Evolutionary conservation across 164 flowering plant genomes (phyloP).

Genomic region (Stephania yunnanensis): DNA sequence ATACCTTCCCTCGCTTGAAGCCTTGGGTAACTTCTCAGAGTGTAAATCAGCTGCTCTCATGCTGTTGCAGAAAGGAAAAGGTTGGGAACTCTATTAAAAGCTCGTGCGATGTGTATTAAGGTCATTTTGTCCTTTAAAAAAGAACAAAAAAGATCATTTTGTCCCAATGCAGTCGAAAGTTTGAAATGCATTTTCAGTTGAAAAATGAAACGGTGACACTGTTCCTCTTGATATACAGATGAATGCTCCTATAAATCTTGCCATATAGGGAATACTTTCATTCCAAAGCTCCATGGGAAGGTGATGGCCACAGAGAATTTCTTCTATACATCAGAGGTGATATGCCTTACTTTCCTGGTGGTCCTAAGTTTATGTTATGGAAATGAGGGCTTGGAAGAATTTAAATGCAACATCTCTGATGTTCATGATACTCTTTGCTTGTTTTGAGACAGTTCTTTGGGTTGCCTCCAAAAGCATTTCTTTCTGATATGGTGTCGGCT

Average conservation of each 20-base stretch:
- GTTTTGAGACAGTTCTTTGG: conserved; percentile 63
- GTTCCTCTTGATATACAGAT: conserved; percentile 39
- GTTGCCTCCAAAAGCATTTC: conserved; percentile 43
- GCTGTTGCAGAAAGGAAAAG: conserved; percentile 76
- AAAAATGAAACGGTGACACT: background rate
- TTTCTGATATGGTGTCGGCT: conserved; percentile 59
- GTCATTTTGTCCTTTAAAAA: background rate
- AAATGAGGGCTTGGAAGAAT: background rate
- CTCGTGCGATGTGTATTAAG: background rate
- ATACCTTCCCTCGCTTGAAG: conserved; percentile 34
- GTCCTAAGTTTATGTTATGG: background rate
- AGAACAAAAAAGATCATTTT: too few species aligned
- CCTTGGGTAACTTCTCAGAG: conserved; percentile 82
- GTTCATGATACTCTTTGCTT: conserved; percentile 9
- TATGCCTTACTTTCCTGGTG: background rate
- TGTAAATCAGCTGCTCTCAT: conserved; percentile 79
- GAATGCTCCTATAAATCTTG: conserved; percentile 58
- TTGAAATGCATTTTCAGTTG: background rate
- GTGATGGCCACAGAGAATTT: conserved; percentile 95
- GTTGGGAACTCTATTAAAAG: conserved; percentile 19
- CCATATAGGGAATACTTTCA: conserved; percentile 56
- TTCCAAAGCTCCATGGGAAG: conserved; percentile 72
- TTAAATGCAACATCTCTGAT: background rate
- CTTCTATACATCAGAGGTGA: conserved; percentile 82
- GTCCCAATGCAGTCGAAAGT: background rate